Conservation (phyloP, 2,329 filamentous ascomycete genomes). For the Ramularia endophylla region DNA sequence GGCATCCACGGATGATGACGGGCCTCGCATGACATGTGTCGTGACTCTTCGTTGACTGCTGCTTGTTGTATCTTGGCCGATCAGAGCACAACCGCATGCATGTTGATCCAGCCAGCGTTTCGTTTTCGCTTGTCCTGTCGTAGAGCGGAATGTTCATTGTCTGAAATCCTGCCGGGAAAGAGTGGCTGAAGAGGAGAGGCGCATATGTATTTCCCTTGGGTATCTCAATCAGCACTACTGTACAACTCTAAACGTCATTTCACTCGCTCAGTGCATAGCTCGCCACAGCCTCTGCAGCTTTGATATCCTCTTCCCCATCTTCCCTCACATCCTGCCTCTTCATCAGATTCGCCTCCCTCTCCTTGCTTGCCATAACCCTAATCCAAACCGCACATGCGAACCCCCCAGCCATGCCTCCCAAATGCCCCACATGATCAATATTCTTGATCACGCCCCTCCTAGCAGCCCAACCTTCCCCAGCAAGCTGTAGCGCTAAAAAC, state of each 20-base stretch:
- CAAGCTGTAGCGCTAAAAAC: slow-evolving; percentile 33
- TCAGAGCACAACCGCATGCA: too few species aligned
- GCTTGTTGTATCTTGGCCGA: too few species aligned
- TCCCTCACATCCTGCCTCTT: background rate
- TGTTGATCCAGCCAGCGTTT: too few species aligned
- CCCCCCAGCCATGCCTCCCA: slow-evolving; percentile 27
- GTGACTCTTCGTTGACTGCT: too few species aligned
- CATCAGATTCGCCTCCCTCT: background rate
- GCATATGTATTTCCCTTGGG: background rate
- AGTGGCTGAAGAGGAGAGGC: too few species aligned
- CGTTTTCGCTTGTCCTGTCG: too few species aligned
- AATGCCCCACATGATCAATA: slow-evolving; percentile 32
- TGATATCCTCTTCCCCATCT: background rate
- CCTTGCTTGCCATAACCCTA: slow-evolving; percentile 1
- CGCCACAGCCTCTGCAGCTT: background rate
- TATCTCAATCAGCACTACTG: slow-evolving; percentile 2
- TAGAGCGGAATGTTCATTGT: too few species aligned
- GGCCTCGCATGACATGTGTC: too few species aligned
- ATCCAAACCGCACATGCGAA: slow-evolving; percentile 8
- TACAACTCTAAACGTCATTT: background rate
- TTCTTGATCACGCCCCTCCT: slow-evolving; percentile 19
- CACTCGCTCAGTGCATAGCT: background rate
- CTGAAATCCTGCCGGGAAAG: too few species aligned
- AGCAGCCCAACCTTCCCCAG: slow-evolving; percentile 22
- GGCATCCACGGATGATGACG: too few species aligned